These are phyloP conservation scores for Gnetum montanum DNA, from an alignment of 75 land plant species.

Conservation along the genomic window DNA sequence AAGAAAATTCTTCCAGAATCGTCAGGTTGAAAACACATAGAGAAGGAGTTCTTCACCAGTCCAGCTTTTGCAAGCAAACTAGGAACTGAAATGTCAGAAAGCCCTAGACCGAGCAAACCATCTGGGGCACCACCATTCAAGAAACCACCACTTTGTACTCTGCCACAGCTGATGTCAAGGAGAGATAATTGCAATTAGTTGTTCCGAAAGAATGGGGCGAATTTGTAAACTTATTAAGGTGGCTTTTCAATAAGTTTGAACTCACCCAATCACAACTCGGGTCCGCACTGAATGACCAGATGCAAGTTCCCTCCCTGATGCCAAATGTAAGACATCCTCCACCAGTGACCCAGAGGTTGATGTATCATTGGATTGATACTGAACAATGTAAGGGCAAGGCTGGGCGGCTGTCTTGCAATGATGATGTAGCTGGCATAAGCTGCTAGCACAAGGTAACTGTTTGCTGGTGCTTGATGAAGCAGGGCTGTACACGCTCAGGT, in stretches of 20 bases:
- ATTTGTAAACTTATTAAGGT: background rate
- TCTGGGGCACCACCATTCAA: constrained; percentile 80
- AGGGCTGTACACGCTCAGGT: constrained; percentile 54
- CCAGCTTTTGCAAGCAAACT: constrained; percentile 62
- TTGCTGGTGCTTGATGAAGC: constrained; percentile 61
- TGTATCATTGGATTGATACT: constrained; percentile 59
- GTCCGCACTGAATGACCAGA: constrained; percentile 22
- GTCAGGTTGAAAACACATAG: constrained; percentile 68
- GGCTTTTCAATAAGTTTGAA: background rate
- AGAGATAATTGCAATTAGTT: no score
- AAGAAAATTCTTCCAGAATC: constrained; percentile 69
- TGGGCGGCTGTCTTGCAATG: constrained; percentile 39
- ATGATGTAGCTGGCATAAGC: constrained; percentile 32
- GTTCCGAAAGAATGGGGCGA: no score
- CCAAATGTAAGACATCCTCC: constrained; percentile 60
- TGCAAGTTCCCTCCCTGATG: constrained; percentile 14
- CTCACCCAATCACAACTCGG: constrained; percentile 65
- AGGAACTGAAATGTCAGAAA: constrained; percentile 67
- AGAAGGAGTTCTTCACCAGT: constrained; percentile 51
- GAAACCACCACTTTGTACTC: constrained; percentile 69
- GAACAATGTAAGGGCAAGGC: constrained; percentile 50
- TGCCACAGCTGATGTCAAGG: constrained; percentile 53
- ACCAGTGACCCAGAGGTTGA: constrained; percentile 69
- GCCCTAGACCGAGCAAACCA: constrained; percentile 79
- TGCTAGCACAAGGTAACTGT: constrained; percentile 42